Base-by-base conservation (phyloP, 306 rosid genomes). In the Dryas octopetala region DNA sequence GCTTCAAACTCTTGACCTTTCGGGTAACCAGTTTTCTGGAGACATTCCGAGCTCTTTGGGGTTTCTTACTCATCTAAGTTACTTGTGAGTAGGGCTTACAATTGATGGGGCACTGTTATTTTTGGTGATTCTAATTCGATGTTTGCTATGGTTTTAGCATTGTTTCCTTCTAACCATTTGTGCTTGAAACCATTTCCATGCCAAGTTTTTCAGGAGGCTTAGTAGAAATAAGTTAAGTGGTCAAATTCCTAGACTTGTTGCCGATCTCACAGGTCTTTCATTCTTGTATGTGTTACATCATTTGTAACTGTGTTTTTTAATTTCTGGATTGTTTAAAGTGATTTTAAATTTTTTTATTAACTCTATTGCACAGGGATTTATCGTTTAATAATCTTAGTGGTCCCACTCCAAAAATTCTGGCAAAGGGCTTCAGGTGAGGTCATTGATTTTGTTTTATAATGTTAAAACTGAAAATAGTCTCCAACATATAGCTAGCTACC, bases 351-450 rank as follows among this genome's bases (percentile, higher is more conserved):
- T 5, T 3, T 54, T 16, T 2, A 10, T 58, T 2, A 68, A 50
- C 44, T 77, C 14, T 68, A 9, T 75, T 64, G 16, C 75, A 68
- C 77, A 95, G 99, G 91, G 98, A 92, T 80, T 84, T 92, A 81
- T 96, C 99, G 3, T 91, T 86, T 79, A 96, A 92, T 79, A 96
- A 96, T 83, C 91, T 96, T 59, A 95, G 99, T 55, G 97, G 99
- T 32, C 89, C 97, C 16, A 80, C 91, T 78, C 98, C 97, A 40
- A 89, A 88, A 83, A 90, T 96, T 81, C 86, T 85, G 82, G 98
- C 98, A 4, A 88, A 92, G 79, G 93, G 90, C 50, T 96, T 84
- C 84, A 96, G 98, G 99, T 96, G 80, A 90, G 91, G 59, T 57
- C 46, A 79, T 62, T n/a, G 70, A 58, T 63, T 48, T 62, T 49